Evolutionary conservation across 495 filamentous ascomycete species (phyloP).

Genomic region (Elasticomyces elasticus): DNA sequence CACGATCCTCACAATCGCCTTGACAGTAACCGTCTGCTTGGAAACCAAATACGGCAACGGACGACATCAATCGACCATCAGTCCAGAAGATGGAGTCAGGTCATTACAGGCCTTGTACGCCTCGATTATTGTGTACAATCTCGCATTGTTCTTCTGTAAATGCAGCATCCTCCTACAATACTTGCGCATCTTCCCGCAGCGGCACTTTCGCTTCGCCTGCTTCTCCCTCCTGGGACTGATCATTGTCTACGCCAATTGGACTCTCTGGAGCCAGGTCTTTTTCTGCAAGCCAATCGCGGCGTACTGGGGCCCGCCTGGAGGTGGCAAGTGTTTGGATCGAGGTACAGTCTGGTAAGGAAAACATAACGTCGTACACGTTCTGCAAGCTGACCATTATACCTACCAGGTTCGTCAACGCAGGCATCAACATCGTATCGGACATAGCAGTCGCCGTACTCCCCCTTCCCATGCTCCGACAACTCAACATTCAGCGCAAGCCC

Average conservation of each 20-base stretch:
- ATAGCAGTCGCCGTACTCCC: slow-evolving; percentile 36
- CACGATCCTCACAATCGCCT: slow-evolving; percentile 1
- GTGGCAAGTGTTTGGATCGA: slow-evolving; percentile 35
- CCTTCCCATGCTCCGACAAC: slow-evolving; percentile 17
- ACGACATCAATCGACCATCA: slow-evolving; percentile 6
- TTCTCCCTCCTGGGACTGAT: slow-evolving; percentile 20
- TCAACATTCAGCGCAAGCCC: slow-evolving; percentile 22
- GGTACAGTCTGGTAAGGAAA: slow-evolving; percentile 30
- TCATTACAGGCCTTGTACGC: neutral
- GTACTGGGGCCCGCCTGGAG: slow-evolving; percentile 31
- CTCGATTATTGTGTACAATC: slow-evolving; percentile 22
- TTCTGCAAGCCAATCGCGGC: slow-evolving; percentile 23
- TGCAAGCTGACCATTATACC: neutral
- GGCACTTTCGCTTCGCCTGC: slow-evolving; percentile 21
- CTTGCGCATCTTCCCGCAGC: slow-evolving; percentile 22
- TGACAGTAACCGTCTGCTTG: neutral
- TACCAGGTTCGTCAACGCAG: slow-evolving; percentile 36
- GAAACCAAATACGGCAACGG: neutral
- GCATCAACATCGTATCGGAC: slow-evolving; percentile 44
- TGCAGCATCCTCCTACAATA: slow-evolving; percentile 26
- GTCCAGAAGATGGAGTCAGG: neutral
- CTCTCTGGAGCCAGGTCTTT: slow-evolving; percentile 21
- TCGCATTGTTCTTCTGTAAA: slow-evolving; percentile 22
- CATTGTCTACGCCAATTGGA: slow-evolving; percentile 16
- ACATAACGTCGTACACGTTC: no score